Evolutionary conservation across 805 yeast genomes (phyloP).

Genomic region (Vanderwaltozyma yarrowii): DNA sequence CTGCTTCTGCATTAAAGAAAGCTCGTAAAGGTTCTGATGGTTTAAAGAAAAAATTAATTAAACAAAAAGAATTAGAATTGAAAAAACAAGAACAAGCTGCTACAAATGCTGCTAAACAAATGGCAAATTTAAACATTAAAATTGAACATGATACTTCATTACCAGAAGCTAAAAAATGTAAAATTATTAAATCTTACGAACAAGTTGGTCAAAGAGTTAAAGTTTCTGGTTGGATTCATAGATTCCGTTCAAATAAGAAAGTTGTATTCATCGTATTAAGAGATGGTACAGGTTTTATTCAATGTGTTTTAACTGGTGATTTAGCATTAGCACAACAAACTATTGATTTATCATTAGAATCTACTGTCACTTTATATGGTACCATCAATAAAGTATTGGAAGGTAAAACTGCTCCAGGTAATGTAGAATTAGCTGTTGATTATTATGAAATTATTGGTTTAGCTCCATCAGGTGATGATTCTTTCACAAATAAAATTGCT

Average conservation of each 20-base stretch:
- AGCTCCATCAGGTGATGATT: conserved; percentile 94
- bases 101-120: conserved; percentile 61
- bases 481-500: conserved; percentile 88
- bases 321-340: conserved; percentile 87
- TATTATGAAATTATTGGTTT: conserved; percentile 81
- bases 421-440: conserved; percentile 87
- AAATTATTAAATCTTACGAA: conserved; percentile 46
- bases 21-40: conserved; percentile 96
- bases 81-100: conserved; percentile 46
- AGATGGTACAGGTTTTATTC: conserved; percentile 90
- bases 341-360: conserved; percentile 74
- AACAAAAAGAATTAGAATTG: conserved; percentile 45
- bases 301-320: conserved; percentile 81
- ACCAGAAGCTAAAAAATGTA: conserved; percentile 58
- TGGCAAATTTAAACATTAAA: conserved; percentile 67
- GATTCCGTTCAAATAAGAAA: conserved; percentile 88
- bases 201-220: conserved; percentile 59
- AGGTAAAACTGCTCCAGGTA: conserved; percentile 96
- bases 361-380: conserved; percentile 76
- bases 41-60: conserved; percentile 56
- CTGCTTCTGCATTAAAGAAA: conserved; percentile 87
- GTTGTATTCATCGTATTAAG: conserved; percentile 82
- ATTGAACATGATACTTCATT: conserved; percentile 65
- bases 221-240: conserved; percentile 93
- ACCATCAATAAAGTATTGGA: conserved; percentile 76